Percentiles rank a stretch among this genome's conserved stretches.
Evolutionary conservation across 495 filamentous ascomycete species (phyloP).

Genomic region (Lindgomyces ingoldianus): DNA sequence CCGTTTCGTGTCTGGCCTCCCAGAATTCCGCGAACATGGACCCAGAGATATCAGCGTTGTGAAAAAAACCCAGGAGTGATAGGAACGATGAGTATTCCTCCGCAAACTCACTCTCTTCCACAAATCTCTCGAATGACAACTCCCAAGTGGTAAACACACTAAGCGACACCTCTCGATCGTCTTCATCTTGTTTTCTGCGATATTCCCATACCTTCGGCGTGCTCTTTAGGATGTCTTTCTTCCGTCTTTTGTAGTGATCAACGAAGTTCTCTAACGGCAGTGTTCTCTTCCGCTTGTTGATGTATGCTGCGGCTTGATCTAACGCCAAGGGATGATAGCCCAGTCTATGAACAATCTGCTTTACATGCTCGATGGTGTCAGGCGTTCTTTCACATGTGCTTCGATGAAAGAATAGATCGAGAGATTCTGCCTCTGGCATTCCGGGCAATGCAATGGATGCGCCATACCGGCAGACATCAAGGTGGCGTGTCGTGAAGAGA

Average conservation of each 20-base stretch:
- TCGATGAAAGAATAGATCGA: slow-evolving; percentile 8
- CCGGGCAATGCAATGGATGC: neutral
- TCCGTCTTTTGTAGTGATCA: slow-evolving; percentile 1
- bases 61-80: neutral
- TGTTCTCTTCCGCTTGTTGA: neutral
- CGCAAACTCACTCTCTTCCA: neutral
- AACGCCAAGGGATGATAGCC: slow-evolving; percentile 7
- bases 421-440: slow-evolving; percentile 1
- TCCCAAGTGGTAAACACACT: slow-evolving; percentile 9
- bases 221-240: neutral
- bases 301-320: slow-evolving; percentile 8
- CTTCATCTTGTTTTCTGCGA: neutral
- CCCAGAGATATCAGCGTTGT: neutral
- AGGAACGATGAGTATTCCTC: neutral
- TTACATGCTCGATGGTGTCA: neutral
- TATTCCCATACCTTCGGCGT: slow-evolving; percentile 10
- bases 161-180: neutral
- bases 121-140: neutral
- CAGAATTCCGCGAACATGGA: neutral
- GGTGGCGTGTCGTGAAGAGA: slow-evolving; percentile 7
- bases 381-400: neutral
- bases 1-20: neutral
- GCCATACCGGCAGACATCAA: slow-evolving; percentile 1
- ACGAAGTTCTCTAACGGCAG: neutral
- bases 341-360: neutral